Percentiles rank a stretch among this genome's conserved stretches.
Conservation (phyloP, 2,329 filamentous ascomycete species). For the Macrophomina pseudophaseolina region DNA sequence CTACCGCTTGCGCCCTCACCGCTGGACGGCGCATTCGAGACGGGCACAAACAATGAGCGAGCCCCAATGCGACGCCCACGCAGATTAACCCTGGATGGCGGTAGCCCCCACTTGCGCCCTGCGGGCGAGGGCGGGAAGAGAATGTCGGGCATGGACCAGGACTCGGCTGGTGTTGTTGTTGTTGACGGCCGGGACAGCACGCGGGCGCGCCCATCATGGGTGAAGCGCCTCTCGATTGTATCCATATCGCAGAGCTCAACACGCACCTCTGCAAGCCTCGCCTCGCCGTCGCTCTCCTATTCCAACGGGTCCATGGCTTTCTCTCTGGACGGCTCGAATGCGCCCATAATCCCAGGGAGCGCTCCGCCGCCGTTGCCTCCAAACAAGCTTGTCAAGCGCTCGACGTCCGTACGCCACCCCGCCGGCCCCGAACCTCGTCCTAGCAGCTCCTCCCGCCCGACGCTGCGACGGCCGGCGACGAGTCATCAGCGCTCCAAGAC, state of each 20-base stretch:
- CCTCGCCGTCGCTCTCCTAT: conserved; percentile 68
- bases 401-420: conserved; percentile 60
- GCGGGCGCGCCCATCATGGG: conserved; percentile 66
- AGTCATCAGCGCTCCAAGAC: conserved; percentile 79
- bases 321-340: conserved; percentile 60
- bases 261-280: conserved; percentile 65
- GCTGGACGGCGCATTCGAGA: conserved; percentile 20
- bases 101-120: conserved; percentile 31
- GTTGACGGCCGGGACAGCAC: conserved; percentile 33
- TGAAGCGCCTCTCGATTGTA: conserved; percentile 70
- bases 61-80: conserved; percentile 29
- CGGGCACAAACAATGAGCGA: conserved; percentile 18
- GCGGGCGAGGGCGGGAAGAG: conserved; percentile 29
- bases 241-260: conserved; percentile 70
- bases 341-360: conserved; percentile 63
- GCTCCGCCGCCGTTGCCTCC: conserved; percentile 55
- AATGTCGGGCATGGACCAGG: conserved; percentile 2
- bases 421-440: conserved; percentile 53
- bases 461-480: conserved; percentile 74
- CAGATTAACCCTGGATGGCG: conserved; percentile 41
- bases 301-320: conserved; percentile 62
- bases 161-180: conserved; percentile 30
- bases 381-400: conserved; percentile 80
- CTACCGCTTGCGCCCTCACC: neutral
- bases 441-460: conserved; percentile 66